These are phyloP conservation scores for Cyclaneusma minus DNA, from an alignment of 2,329 filamentous ascomycete species.

Conservation along the genomic window DNA sequence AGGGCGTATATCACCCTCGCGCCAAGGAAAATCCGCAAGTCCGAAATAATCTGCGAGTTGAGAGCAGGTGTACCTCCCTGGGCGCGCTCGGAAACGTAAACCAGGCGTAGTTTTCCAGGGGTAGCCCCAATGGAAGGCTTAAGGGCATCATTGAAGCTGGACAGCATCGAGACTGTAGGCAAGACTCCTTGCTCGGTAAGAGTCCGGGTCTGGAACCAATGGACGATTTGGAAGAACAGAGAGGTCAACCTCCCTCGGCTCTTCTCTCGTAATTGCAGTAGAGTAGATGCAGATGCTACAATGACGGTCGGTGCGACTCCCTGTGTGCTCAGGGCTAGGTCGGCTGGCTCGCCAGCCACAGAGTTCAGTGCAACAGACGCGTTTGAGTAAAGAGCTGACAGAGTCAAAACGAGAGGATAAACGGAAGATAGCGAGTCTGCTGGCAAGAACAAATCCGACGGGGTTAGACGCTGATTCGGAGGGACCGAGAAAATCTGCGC, in stretches of 20 bases:
- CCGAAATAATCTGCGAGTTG: constrained; percentile 55
- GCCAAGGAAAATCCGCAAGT: constrained; percentile 67
- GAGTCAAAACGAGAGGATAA: constrained; percentile 64
- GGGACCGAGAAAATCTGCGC: constrained; percentile 66
- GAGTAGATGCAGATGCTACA: constrained; percentile 59
- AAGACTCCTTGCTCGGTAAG: constrained; percentile 59
- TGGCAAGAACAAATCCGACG: constrained; percentile 70
- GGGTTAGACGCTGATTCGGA: constrained; percentile 53
- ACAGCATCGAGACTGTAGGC: constrained; percentile 48
- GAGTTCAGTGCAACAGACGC: constrained; percentile 79
- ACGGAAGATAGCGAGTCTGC: constrained; percentile 67
- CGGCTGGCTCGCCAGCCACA: constrained; percentile 57
- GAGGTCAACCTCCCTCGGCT: constrained; percentile 43
- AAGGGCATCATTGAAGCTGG: constrained; percentile 42
- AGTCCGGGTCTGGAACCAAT: constrained; percentile 55
- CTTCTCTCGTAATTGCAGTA: constrained; percentile 50
- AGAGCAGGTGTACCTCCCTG: constrained; percentile 48
- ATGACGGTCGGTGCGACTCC: constrained; percentile 70
- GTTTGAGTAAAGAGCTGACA: constrained; percentile 74
- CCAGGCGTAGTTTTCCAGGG: constrained; percentile 62
- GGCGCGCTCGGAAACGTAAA: constrained; percentile 64
- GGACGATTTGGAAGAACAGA: constrained; percentile 48
- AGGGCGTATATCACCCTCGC: constrained; percentile 76
- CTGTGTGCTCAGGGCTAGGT: constrained; percentile 58
- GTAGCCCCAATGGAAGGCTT: constrained; percentile 42